Conservation (phyloP, 306 rosid species). For the Rosa chinensis region DNA sequence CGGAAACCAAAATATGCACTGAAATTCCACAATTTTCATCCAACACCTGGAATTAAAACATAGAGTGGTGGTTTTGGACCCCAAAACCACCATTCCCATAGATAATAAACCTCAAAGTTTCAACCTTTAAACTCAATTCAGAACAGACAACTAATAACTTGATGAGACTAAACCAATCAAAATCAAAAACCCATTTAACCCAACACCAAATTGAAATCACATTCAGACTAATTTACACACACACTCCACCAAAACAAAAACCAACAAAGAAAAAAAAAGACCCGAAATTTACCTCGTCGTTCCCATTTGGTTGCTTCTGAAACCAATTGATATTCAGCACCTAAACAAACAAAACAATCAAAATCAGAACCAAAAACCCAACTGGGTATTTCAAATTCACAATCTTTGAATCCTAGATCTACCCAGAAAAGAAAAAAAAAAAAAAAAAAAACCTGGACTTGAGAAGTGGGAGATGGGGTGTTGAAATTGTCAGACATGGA, state of each 20-base stretch:
- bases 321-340: constrained; percentile 82
- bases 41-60: not conserved
- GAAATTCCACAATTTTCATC: constrained; percentile 4
- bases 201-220: not conserved
- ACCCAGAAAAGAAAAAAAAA: too few species aligned
- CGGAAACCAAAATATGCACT: not conserved
- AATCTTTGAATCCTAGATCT: constrained; percentile 34
- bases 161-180: not conserved
- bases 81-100: not conserved
- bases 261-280: not conserved
- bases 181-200: constrained; percentile 7
- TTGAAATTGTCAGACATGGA: too few species aligned
- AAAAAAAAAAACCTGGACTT: too few species aligned
- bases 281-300: constrained; percentile 71
- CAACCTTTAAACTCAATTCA: not conserved
- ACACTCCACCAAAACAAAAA: not conserved
- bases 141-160: not conserved
- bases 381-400: constrained; percentile 3
- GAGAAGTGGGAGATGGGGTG: too few species aligned
- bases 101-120: constrained; percentile 3
- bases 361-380: constrained; percentile 7
- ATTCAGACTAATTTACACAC: not conserved
- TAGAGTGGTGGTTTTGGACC: too few species aligned
- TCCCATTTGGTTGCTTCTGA: constrained; percentile 85
- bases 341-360: constrained; percentile 28